Percentiles rank a stretch among this genome's conserved stretches.
These are phyloP conservation scores for Termitomyces sp. DNA, from an alignment of 768 basidiomycete species.

Conservation along the genomic window DNA sequence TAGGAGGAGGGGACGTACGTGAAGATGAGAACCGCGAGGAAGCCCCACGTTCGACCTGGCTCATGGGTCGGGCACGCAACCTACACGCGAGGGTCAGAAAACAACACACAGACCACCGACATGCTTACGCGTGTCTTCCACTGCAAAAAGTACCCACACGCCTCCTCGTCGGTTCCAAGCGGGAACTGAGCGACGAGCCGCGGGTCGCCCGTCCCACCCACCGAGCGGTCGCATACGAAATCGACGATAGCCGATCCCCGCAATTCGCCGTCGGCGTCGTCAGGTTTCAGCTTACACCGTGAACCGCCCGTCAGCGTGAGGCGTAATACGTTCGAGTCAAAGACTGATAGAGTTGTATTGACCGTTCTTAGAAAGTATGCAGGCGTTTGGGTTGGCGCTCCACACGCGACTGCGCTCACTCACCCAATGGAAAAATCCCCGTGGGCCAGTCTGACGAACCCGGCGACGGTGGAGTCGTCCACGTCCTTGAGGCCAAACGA, in stretches of 20 bases:
- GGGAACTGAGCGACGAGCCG: conserved; percentile 65
- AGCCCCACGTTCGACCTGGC: conserved; percentile 42
- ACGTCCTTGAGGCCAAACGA: conserved; percentile 53
- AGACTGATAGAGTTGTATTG: conserved; percentile 59
- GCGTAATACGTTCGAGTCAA: conserved; percentile 47
- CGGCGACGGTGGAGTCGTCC: conserved; percentile 50
- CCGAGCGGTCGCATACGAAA: conserved; percentile 71
- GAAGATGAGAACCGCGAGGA: conserved; percentile 50
- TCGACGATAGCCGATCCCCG: conserved; percentile 64
- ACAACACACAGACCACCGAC: neutral
- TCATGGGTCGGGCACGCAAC: conserved; percentile 70
- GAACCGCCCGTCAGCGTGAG: conserved; percentile 62
- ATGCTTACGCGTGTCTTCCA: conserved; percentile 73
- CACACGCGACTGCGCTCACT: too few species aligned
- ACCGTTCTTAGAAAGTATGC: too few species aligned
- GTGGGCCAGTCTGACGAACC: conserved; percentile 52
- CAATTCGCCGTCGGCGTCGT: conserved; percentile 26
- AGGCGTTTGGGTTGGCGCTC: too few species aligned
- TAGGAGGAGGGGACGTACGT: conserved; percentile 45
- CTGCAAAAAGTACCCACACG: conserved; percentile 80
- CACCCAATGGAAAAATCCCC: conserved; percentile 75
- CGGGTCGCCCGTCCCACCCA: conserved; percentile 49
- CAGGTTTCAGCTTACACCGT: conserved; percentile 44
- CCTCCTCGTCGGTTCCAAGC: conserved; percentile 50
- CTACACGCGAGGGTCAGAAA: conserved; percentile 27